These are phyloP conservation scores for Aspergillus latus DNA, from an alignment of 2,329 filamentous ascomycete species.

Conservation along the genomic window DNA sequence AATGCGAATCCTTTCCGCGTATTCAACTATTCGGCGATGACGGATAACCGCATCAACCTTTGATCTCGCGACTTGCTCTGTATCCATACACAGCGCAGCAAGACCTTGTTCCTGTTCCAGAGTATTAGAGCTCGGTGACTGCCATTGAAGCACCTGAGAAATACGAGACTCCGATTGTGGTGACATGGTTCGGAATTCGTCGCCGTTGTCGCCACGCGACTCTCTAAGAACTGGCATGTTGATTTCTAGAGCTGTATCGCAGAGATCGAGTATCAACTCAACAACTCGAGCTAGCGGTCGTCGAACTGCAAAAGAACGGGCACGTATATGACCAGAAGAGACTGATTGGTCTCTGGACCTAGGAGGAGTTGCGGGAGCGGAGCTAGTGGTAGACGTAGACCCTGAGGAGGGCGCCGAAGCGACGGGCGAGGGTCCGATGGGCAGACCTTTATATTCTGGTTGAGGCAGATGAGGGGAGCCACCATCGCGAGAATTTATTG, in stretches of 20 bases:
- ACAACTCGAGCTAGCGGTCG: conserved; percentile 90
- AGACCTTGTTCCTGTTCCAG: conserved; percentile 92
- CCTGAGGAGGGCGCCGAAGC: conserved; percentile 71
- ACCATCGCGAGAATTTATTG: conserved; percentile 38
- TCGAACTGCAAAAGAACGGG: conserved; percentile 85
- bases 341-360: conserved; percentile 68
- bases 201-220: conserved; percentile 59
- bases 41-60: conserved; percentile 94
- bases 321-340: conserved; percentile 72
- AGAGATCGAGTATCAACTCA: conserved; percentile 89
- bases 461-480: conserved; percentile 55
- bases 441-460: conserved; percentile 83
- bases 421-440: conserved; percentile 71
- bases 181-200: conserved; percentile 87
- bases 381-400: conserved; percentile 68
- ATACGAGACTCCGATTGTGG: conserved; percentile 95
- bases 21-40: conserved; percentile 90
- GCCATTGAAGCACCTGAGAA: conserved; percentile 93
- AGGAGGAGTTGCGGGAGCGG: conserved; percentile 63
- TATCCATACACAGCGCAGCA: conserved; percentile 83
- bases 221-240: conserved; percentile 94
- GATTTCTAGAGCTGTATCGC: conserved; percentile 92
- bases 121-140: conserved; percentile 86
- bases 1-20: conserved; percentile 89
- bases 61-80: conserved; percentile 75